Conservation (phyloP, 2,329 filamentous ascomycete species). For the Bipolaris sorokiniana region DNA sequence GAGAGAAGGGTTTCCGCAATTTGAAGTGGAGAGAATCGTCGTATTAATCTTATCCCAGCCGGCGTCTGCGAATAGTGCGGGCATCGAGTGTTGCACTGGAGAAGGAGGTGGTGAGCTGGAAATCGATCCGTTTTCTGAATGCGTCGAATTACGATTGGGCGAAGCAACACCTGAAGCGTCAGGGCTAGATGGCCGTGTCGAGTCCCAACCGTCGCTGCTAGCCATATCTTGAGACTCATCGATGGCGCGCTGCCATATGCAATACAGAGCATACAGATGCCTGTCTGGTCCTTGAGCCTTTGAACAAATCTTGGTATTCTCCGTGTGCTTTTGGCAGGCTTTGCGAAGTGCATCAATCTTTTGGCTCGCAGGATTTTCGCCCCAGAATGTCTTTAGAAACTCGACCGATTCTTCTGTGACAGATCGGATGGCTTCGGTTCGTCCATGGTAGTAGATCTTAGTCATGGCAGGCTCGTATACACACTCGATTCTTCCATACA, state of each 20-base stretch:
- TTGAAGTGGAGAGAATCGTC: slow-evolving; percentile 94
- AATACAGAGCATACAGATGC: slow-evolving; percentile 92
- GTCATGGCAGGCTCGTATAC: slow-evolving; percentile 99
- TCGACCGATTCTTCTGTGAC: slow-evolving; percentile 84
- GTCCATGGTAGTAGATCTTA: slow-evolving; percentile 88
- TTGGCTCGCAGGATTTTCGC: slow-evolving; percentile 77
- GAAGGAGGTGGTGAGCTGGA: slow-evolving; percentile 62
- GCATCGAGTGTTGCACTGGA: slow-evolving; percentile 61
- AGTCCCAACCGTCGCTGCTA: slow-evolving; percentile 61
- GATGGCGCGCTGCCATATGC: slow-evolving; percentile 88
- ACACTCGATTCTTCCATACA: slow-evolving; percentile 92
- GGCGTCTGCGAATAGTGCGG: slow-evolving; percentile 80
- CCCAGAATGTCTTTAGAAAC: slow-evolving; percentile 95
- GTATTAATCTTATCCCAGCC: slow-evolving; percentile 97
- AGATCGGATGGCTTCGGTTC: slow-evolving; percentile 89
- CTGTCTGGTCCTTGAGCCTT: slow-evolving; percentile 91
- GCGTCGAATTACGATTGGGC: slow-evolving; percentile 59
- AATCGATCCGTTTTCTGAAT: slow-evolving; percentile 57
- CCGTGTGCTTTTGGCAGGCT: slow-evolving; percentile 82
- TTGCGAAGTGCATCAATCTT: slow-evolving; percentile 86
- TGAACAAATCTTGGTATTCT: slow-evolving; percentile 80
- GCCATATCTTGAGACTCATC: slow-evolving; percentile 70
- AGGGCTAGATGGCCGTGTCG: slow-evolving; percentile 58
- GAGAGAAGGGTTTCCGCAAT: slow-evolving; percentile 94
- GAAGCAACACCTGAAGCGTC: slow-evolving; percentile 59